These are phyloP conservation scores for Alternaria sp. DNA, from an alignment of 2,329 filamentous ascomycete species.

Conservation along the genomic window DNA sequence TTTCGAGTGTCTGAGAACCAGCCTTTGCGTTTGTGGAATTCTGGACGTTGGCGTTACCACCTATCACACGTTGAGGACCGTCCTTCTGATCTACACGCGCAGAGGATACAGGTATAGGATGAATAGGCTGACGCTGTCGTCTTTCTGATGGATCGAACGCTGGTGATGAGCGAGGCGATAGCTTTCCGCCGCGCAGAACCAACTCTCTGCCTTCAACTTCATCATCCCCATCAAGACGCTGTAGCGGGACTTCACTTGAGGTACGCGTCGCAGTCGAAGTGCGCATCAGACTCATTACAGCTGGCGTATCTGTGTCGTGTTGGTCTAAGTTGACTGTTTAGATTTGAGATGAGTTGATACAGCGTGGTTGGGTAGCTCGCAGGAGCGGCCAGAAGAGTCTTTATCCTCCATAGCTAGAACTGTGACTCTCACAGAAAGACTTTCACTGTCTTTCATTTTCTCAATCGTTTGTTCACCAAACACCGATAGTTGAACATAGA, in stretches of 20 bases:
- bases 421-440: not conserved
- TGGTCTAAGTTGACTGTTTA: not conserved
- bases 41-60: not conserved
- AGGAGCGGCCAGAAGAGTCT: not conserved
- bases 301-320: not conserved
- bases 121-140: not conserved
- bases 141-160: not conserved
- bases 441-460: not conserved
- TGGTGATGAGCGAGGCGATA: not conserved
- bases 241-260: not conserved
- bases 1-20: not conserved
- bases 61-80: not conserved
- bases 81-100: not conserved
- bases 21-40: not conserved
- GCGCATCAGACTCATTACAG: not conserved
- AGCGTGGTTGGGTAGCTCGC: not conserved
- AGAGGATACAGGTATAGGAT: not conserved
- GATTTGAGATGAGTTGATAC: not conserved
- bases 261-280: not conserved
- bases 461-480: not conserved
- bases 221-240: not conserved
- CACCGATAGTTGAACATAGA: not conserved
- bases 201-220: not conserved
- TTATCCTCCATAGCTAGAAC: not conserved
- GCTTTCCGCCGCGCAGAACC: not conserved